These are phyloP conservation scores for Leccinum fibrillosum DNA, from an alignment of 768 basidiomycete species.

Conservation along the genomic window DNA sequence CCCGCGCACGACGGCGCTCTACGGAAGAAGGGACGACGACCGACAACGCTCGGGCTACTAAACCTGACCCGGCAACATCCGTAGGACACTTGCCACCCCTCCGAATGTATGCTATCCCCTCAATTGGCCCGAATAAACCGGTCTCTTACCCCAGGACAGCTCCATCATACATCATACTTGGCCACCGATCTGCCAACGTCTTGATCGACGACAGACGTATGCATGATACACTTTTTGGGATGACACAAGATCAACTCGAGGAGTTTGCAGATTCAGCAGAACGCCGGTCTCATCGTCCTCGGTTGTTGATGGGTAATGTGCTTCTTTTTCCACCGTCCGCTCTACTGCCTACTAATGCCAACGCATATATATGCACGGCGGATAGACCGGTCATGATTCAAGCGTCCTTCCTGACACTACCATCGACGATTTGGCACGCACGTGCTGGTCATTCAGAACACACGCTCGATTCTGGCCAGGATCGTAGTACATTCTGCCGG, in stretches of 20 bases:
- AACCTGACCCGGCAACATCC: no score
- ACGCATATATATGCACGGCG: neutral
- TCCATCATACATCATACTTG: neutral
- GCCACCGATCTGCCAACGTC: neutral
- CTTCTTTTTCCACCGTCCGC: neutral
- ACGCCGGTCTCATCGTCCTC: neutral
- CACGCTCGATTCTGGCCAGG: conserved; percentile 30
- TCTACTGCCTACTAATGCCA: neutral
- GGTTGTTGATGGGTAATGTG: neutral
- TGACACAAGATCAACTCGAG: neutral
- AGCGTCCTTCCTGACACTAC: neutral
- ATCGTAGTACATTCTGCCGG: conserved; percentile 44
- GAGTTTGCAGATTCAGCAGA: neutral
- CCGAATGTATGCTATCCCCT: neutral
- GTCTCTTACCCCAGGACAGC: neutral
- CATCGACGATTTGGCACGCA: neutral
- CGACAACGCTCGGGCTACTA: no score
- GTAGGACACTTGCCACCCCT: no score
- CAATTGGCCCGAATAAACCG: neutral
- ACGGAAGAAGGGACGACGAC: no score
- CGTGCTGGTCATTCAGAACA: conserved; percentile 10
- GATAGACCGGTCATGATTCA: neutral
- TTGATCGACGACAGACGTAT: neutral
- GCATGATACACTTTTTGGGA: neutral
- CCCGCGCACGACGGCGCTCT: no score